phyloP scores from a whole-genome alignment of 1,139 yeast species.

The Pichia kudriavzevii region DNA sequence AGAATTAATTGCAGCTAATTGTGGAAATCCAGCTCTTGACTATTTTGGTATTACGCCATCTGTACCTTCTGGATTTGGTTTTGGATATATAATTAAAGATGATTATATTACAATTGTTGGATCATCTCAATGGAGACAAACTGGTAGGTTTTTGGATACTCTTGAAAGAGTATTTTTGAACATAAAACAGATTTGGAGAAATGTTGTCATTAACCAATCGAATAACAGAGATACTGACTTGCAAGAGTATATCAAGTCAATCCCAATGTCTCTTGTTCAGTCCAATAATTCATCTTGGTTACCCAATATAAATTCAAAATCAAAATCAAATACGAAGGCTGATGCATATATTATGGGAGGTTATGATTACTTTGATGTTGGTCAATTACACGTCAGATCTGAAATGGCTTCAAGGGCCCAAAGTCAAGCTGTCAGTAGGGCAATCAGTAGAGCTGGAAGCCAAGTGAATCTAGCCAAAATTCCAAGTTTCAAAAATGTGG shows the following conservation, averaged over 20 bases:
- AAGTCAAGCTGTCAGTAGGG: conserved; percentile 20
- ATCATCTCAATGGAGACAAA: conserved; percentile 69
- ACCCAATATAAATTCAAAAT: conserved; percentile 2
- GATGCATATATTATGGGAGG: conserved; percentile 46
- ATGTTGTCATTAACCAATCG: conserved; percentile 16
- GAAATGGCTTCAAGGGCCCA: conserved; percentile 22
- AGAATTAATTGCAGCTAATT: conserved; percentile 43
- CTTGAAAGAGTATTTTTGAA: conserved; percentile 53
- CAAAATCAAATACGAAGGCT: conserved; percentile 3
- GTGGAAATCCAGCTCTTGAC: conserved; percentile 72
- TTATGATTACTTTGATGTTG: conserved; percentile 70
- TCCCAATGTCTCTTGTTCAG: conserved; percentile 27
- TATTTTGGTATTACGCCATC: conserved; percentile 76
- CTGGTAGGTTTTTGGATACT: conserved; percentile 58
- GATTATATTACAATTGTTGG: conserved; percentile 57
- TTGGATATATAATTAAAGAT: conserved; percentile 66
- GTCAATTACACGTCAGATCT: conserved; percentile 38
- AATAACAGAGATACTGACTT: conserved; percentile 20
- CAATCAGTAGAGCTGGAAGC: conserved; percentile 21
- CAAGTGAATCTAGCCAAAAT: conserved; percentile 16
- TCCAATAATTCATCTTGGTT: conserved; percentile 22
- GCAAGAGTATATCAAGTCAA: conserved; percentile 21
- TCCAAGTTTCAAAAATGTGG: conserved; percentile 12
- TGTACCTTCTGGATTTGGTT: conserved; percentile 65
- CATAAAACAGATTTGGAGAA: conserved; percentile 40